phyloP scores from a whole-genome alignment of 1,284 basidiomycete genomes.

The Macrocybe sp. region DNA sequence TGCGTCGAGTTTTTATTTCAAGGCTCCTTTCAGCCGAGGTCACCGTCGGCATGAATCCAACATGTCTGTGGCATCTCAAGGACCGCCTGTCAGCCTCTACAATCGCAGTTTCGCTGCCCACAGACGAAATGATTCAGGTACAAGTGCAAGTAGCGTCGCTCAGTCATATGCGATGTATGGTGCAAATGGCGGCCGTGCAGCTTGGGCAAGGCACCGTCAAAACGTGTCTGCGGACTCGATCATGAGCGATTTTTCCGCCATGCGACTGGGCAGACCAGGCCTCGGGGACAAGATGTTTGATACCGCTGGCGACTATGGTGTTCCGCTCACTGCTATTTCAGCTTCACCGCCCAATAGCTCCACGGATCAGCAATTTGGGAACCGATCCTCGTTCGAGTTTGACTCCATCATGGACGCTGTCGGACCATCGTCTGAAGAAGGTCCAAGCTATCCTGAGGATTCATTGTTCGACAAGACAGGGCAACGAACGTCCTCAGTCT shows the following conservation, averaged over 20 bases:
- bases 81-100: conserved; percentile 67
- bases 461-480: conserved; percentile 66
- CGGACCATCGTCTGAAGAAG: conserved; percentile 31
- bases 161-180: conserved; percentile 49
- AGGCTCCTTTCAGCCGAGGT: conserved; percentile 36
- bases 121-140: conserved; percentile 45
- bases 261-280: conserved; percentile 63
- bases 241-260: conserved; percentile 57
- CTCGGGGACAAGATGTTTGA: conserved; percentile 89
- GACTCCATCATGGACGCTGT: conserved; percentile 63
- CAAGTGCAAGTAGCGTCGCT: conserved; percentile 49
- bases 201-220: conserved; percentile 59
- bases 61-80: conserved; percentile 44
- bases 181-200: conserved; percentile 47
- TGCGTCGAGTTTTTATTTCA: conserved; percentile 72
- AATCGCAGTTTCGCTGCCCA: conserved; percentile 46
- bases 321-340: conserved; percentile 61
- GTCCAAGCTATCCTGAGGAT: conserved; percentile 25
- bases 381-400: conserved; percentile 49
- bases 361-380: conserved; percentile 15
- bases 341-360: conserved; percentile 49
- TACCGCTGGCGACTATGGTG: conserved; percentile 48
- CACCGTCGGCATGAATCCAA: conserved; percentile 43
- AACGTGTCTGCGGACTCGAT: conserved; percentile 62
- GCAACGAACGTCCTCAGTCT: conserved; percentile 37